A percentile compares a stretch with the other conserved stretches of the same genome.
Evolutionary conservation across 1,139 yeast species (phyloP).

Genomic region (Sugiyamaella japonica): DNA sequence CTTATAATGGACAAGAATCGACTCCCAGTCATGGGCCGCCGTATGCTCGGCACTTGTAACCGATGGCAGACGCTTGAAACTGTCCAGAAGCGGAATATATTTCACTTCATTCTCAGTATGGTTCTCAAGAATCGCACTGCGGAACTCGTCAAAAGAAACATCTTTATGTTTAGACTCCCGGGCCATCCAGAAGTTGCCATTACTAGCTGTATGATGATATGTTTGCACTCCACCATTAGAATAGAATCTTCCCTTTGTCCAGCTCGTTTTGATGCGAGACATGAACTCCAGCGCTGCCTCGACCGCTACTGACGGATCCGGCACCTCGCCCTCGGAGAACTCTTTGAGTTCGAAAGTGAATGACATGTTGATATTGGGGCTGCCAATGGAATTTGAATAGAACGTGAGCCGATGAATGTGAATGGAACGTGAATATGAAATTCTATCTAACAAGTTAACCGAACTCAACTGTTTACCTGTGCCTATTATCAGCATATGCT

Average conservation of each 20-base stretch:
- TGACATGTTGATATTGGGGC: not conserved
- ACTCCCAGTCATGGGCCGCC: slow-evolving; percentile 35
- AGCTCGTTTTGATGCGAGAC: slow-evolving; percentile 24
- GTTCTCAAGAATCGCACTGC: slow-evolving; percentile 35
- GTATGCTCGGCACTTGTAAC: slow-evolving; percentile 13
- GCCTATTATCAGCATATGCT: not conserved
- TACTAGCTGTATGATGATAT: slow-evolving; percentile 38
- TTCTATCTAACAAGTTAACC: no score
- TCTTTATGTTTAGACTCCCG: slow-evolving; percentile 46
- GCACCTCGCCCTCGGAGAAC: slow-evolving; percentile 31
- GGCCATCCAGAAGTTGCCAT: slow-evolving; percentile 50
- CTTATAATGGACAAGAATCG: slow-evolving; percentile 46
- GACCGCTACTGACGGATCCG: slow-evolving; percentile 29
- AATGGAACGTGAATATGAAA: no score
- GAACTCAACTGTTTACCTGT: not conserved
- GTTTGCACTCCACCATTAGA: slow-evolving; percentile 40
- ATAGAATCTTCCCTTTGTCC: slow-evolving; percentile 31
- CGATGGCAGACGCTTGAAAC: slow-evolving; percentile 26
- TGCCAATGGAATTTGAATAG: no score
- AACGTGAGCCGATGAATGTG: no score
- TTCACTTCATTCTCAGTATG: slow-evolving; percentile 43
- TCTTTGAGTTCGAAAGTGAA: slow-evolving; percentile 31
- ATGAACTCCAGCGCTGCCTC: slow-evolving; percentile 31
- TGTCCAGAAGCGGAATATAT: slow-evolving; percentile 31
- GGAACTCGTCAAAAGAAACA: slow-evolving; percentile 37